Percentiles rank a stretch among this genome's conserved stretches.
These are phyloP conservation scores for Lentinula aciculospora DNA, from an alignment of 768 basidiomycete species.

Conservation along the genomic window DNA sequence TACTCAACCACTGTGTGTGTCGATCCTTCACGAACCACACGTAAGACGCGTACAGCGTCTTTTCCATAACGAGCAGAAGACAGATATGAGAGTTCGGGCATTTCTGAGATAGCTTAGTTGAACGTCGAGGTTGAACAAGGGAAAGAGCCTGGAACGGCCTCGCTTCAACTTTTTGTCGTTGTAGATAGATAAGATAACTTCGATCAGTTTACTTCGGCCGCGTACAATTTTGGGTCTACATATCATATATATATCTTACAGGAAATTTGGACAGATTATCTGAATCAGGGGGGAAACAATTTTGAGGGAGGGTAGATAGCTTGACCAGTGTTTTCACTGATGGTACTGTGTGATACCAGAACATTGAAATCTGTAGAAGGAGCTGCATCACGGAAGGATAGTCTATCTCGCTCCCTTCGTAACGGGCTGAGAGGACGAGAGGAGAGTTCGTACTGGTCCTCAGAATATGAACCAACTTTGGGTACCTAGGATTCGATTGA, in stretches of 20 bases:
- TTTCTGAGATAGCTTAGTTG: not conserved
- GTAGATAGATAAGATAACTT: too few species aligned
- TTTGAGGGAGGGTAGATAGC: not conserved
- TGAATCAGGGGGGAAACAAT: not conserved
- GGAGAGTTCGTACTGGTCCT: not conserved
- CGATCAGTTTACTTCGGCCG: too few species aligned
- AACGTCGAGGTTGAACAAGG: too few species aligned
- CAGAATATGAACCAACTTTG: not conserved
- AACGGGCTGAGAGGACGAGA: not conserved
- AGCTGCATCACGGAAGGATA: not conserved
- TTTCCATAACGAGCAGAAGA: constrained; percentile 75
- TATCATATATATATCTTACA: too few species aligned
- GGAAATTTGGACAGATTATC: not conserved
- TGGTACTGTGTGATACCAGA: not conserved
- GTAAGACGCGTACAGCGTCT: constrained; percentile 80
- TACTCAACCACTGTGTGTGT: constrained; percentile 82
- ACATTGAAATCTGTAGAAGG: constrained; percentile 1
- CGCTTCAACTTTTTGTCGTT: too few species aligned
- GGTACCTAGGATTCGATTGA: not conserved
- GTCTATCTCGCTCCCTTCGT: not conserved
- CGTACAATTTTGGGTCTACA: too few species aligned
- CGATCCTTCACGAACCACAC: constrained; percentile 67
- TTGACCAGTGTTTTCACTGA: not conserved
- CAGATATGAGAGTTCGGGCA: constrained; percentile 18
- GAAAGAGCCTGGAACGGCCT: too few species aligned